Evolutionary conservation across 305 asterid genomes (phyloP).

Genomic region (Fraxinus sp.): DNA sequence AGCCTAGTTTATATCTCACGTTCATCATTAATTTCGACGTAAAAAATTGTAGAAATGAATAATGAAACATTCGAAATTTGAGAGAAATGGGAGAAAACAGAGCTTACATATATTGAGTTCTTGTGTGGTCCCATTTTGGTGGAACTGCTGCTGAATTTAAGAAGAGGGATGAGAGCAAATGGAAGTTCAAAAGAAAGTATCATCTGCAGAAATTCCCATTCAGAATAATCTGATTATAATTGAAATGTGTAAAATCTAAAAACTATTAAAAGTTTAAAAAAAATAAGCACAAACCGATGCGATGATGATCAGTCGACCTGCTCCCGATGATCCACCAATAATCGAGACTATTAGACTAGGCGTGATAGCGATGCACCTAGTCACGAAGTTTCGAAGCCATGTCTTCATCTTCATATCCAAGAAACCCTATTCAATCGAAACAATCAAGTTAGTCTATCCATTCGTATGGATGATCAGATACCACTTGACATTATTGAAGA

Average conservation of each 20-base stretch:
- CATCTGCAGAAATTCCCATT: conserved; percentile 47
- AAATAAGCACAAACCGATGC: conserved; percentile 62
- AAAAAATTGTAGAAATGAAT: not conserved
- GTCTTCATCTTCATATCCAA: conserved; percentile 74
- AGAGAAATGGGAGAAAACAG: conserved; percentile 10
- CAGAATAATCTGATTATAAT: not conserved
- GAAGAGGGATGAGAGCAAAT: conserved; percentile 75
- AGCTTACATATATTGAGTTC: conserved; percentile 57
- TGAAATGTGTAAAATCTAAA: not conserved
- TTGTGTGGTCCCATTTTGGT: conserved; percentile 86
- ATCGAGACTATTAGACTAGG: conserved; percentile 83
- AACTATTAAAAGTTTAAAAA: not conserved
- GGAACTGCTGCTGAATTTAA: conserved; percentile 70
- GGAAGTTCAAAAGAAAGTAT: conserved; percentile 87
- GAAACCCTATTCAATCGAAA: conserved; percentile 53
- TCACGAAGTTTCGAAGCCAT: conserved; percentile 72
- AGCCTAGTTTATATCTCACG: not conserved
- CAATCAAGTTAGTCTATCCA: not conserved
- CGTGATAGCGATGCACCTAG: conserved; percentile 82
- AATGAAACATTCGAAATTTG: not conserved
- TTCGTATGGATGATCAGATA: not conserved
- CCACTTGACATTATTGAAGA: not conserved
- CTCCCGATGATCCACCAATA: conserved; percentile 84
- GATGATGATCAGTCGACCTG: conserved; percentile 80
- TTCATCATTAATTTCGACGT: not conserved